These are phyloP conservation scores for Oryza nivara DNA, from an alignment of 176 grass and related monocot species.

Conservation along the genomic window DNA sequence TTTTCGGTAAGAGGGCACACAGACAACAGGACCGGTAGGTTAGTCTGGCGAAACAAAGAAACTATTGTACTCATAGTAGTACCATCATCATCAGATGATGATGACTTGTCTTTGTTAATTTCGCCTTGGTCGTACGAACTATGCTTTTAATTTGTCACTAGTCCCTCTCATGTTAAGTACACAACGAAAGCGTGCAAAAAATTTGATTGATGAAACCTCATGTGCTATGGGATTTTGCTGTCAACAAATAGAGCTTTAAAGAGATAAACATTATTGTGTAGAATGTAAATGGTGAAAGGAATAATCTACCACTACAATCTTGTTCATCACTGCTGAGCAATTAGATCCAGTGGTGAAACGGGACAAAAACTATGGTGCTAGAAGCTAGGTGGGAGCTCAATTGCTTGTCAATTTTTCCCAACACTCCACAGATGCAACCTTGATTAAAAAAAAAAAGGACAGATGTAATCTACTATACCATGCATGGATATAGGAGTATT, in stretches of 20 bases:
- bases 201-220: not conserved
- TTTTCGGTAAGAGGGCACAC: not conserved
- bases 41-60: not conserved
- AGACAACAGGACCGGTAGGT: not conserved
- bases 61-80: not conserved
- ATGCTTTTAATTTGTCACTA: not conserved
- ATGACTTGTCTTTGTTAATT: not conserved
- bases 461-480: not conserved
- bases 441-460: not conserved
- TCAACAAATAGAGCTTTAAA: not conserved
- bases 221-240: not conserved
- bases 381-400: constrained; percentile 14
- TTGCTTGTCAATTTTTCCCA: constrained; percentile 10
- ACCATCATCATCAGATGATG: not conserved
- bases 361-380: not conserved
- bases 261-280: not conserved
- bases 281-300: not conserved
- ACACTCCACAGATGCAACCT: too few species aligned
- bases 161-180: not conserved
- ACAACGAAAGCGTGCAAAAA: not conserved
- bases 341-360: not conserved
- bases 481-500: not conserved
- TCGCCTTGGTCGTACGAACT: too few species aligned
- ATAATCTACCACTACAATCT: not conserved
- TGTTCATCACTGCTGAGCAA: not conserved